Evolutionary conservation across 345 rosid genomes (phyloP), one percentile per base, ranked within the genome.

Genomic region (Syzygium aromaticum): DNA sequence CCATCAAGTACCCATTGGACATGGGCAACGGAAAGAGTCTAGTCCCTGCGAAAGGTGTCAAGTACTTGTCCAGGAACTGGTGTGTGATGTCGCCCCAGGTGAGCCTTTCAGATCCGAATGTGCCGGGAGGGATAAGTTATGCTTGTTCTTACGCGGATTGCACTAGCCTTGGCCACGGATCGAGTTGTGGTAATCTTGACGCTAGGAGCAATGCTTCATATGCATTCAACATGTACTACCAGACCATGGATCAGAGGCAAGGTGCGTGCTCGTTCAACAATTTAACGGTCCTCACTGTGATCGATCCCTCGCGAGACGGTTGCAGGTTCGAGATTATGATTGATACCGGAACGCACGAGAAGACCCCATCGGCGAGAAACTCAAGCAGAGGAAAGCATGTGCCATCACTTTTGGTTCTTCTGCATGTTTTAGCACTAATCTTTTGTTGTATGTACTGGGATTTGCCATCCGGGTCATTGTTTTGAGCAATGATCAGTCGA

Each of bases 121-220:
- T 93, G 85, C 78, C 88, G 3, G 67, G 63, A 15, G 63, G 92
- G 88, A 84, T 86, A 3, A 51, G 77, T 51, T 94, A 93, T 54
- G 98, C 98, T 22, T 96, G 98, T 86, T 92, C 90, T 52, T 89
- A 90, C 4, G 94, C 98, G 1, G 98, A 95, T 77, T 96, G 98
- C 89, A 95, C 98, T 0, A 93, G 94, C 49, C 93, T 95, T 3
- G 95, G 95, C 25, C 86, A 88, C 5, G 96, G 95, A 0, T 94
- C 98, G 8, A 92, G 95, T 0, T 95, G 98, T 67, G 91, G 93
- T 3, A 88, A 27, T 9, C 59, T 96, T 0, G 96, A 96, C 63
- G 77, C 89, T 0, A 80, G 77, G 4, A 89, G 88, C 85, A 95
- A 96, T n/a, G 98, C 96, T 1, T 96, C 98, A 12, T 95, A 95